Conservation (phyloP, 495 filamentous ascomycete species). For the Aspergillus bertholletiae region DNA sequence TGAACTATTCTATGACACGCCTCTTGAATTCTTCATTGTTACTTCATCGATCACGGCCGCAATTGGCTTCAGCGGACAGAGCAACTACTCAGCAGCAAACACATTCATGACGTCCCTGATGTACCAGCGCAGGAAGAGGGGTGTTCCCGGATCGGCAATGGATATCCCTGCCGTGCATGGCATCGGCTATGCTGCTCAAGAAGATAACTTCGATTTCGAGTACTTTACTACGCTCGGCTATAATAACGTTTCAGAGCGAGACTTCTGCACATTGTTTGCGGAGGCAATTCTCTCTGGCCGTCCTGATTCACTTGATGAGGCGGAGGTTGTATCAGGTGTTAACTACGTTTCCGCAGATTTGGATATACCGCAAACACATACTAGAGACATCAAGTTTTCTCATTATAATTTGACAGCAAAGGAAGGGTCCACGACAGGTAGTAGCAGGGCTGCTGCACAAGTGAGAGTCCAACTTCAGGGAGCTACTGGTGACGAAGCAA, state of each 20-base stretch:
- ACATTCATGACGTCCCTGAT: conserved; percentile 40
- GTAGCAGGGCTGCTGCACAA: not conserved
- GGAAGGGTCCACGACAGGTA: not conserved
- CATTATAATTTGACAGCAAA: not conserved
- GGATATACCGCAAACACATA: not conserved
- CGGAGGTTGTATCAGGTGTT: not conserved
- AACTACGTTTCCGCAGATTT: not conserved
- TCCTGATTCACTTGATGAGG: not conserved
- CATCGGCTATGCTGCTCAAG: not conserved
- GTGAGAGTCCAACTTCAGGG: not conserved
- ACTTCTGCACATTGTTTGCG: conserved; percentile 40
- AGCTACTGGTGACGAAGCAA: not conserved
- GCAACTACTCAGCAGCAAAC: conserved; percentile 58
- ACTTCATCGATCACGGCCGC: conserved; percentile 51
- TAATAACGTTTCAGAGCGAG: conserved; percentile 32
- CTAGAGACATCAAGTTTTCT: not conserved
- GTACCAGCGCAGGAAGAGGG: conserved; percentile 23
- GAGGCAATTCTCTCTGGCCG: conserved; percentile 1
- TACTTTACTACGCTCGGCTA: not conserved
- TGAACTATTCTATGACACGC: conserved; percentile 18
- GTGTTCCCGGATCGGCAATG: conserved; percentile 19
- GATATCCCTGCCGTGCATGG: conserved; percentile 2
- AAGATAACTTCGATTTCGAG: not conserved
- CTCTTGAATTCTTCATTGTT: conserved; percentile 60
- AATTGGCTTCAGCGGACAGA: conserved; percentile 54